These are phyloP conservation scores for Leishmania amazonensis DNA, from an alignment of 208 protist species.

Conservation along the genomic window DNA sequence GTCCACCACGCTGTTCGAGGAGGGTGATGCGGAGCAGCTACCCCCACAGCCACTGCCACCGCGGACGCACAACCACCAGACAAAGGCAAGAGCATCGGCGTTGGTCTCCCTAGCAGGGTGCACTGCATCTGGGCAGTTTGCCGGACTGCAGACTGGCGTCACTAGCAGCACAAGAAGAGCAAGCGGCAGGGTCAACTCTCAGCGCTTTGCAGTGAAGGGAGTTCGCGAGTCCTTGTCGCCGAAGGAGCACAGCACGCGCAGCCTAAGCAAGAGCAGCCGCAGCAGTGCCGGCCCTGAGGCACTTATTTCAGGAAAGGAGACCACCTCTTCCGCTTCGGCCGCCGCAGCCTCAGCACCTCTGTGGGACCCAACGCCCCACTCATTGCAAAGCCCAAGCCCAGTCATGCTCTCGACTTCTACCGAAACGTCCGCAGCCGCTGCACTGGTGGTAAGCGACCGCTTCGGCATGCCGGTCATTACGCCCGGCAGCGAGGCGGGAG, in stretches of 20 bases:
- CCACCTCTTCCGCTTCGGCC: background rate
- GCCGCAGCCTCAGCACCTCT: background rate
- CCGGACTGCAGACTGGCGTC: background rate
- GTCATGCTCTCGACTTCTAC: background rate
- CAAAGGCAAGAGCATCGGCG: too few relatives aligned
- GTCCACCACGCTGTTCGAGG: background rate
- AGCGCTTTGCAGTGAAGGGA: slow-evolving; percentile 27
- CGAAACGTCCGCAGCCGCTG: background rate
- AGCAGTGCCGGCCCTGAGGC: background rate
- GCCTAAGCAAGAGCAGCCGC: background rate
- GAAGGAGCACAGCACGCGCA: background rate
- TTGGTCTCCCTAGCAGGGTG: background rate
- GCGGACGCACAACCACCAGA: background rate
- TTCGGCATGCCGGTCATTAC: background rate
- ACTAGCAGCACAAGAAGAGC: background rate
- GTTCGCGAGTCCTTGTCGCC: background rate
- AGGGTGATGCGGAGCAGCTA: background rate
- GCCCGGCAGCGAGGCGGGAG: background rate
- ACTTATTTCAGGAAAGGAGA: background rate
- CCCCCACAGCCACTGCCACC: background rate
- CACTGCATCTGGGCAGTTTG: background rate
- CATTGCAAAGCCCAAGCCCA: background rate
- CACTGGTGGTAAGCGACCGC: background rate
- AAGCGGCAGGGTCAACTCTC: slow-evolving; percentile 9
- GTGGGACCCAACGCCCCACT: background rate